Evolutionary conservation across 2,329 filamentous ascomycete species (phyloP), one percentile per base, ranked within the genome.

Genomic region (Botrytis cinerea): DNA sequence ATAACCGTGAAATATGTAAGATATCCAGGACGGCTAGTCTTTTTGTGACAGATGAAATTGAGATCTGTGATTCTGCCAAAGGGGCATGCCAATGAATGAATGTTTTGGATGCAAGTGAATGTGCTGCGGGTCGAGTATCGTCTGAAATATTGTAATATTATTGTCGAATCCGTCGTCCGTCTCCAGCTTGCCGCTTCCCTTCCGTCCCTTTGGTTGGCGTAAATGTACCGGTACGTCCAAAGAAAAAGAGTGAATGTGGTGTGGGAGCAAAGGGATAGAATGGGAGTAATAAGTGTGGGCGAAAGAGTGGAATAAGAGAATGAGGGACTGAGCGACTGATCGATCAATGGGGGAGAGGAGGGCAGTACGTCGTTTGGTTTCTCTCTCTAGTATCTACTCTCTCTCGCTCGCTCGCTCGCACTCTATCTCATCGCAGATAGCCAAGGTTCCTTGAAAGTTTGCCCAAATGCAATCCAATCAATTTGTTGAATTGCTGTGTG

Each of bases 1-100:
- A 22, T 68, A 54, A 54, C 25, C 64, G 51, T 43, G 28, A 28
- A 48, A 71, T n/a, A 40, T 71, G 69, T 35, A 71, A 62, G 18
- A 40, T 32, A 48, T 32, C 16, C 45, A 28, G 46, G 32, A 35
- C 35, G 28, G 43, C 57, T 43, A 28, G 14, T 28, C 48, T 48
- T 35, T 43, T 10, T 9, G 46, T 38, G n/a, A 40, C 28, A 9
- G 8, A 45, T 28, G 40, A 32, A 20, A 28, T 45, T 18, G 38
- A 32, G 35, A 28, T 25, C 8, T 18, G 46, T 22, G 35, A 43
- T 18, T 68, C 35, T 54, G 46, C 16, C 25, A 54, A 54, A 46
- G 22, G 20, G 51, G 12, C 32, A 57, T 68, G 66, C 66, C 66
- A 54, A 68, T 68, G 66, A 57, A 68, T 43, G 48, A 28, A 45